Conservation (phyloP, 352 stramenopile species). For the Phytophthora uliginosa region DNA sequence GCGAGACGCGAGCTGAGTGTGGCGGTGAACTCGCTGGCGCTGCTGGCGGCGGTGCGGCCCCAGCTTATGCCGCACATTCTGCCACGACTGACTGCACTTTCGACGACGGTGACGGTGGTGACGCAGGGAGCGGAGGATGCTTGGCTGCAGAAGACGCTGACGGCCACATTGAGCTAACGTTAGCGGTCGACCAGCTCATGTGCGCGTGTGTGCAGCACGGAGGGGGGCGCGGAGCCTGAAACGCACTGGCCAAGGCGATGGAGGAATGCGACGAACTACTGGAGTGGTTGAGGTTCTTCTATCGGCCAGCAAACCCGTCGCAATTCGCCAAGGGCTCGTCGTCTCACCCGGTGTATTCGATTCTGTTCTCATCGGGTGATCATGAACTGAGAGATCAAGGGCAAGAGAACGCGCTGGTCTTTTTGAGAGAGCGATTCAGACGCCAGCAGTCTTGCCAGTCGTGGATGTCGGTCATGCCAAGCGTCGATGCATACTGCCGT, state of each 20-base stretch:
- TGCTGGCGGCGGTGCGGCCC: slow-evolving; percentile 68
- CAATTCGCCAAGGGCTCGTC: slow-evolving; percentile 64
- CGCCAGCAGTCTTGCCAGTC: slow-evolving; percentile 38
- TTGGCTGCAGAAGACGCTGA: slow-evolving; percentile 68
- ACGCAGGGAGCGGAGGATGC: slow-evolving; percentile 41
- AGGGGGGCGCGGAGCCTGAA: no score
- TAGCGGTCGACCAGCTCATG: no score
- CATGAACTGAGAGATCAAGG: neutral
- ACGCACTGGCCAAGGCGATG: slow-evolving; percentile 36
- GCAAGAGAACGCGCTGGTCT: slow-evolving; percentile 6
- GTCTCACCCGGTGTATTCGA: slow-evolving; percentile 62
- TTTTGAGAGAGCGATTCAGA: slow-evolving; percentile 39
- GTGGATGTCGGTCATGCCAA: slow-evolving; percentile 51
- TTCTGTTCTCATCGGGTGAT: slow-evolving; percentile 47
- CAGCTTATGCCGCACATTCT: slow-evolving; percentile 69
- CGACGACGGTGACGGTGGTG: slow-evolving; percentile 35
- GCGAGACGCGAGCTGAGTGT: slow-evolving; percentile 66
- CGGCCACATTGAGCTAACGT: no score
- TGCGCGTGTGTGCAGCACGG: no score
- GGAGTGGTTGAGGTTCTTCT: slow-evolving; percentile 75
- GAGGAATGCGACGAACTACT: slow-evolving; percentile 45
- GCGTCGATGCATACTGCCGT: slow-evolving; percentile 57
- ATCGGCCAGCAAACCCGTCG: slow-evolving; percentile 66
- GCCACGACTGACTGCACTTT: slow-evolving; percentile 54
- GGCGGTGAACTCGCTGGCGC: slow-evolving; percentile 73